A percentile compares a stretch with the other conserved stretches of the same genome.
phyloP scores from a whole-genome alignment of 1,284 basidiomycete species.

The Irpex sp. region DNA sequence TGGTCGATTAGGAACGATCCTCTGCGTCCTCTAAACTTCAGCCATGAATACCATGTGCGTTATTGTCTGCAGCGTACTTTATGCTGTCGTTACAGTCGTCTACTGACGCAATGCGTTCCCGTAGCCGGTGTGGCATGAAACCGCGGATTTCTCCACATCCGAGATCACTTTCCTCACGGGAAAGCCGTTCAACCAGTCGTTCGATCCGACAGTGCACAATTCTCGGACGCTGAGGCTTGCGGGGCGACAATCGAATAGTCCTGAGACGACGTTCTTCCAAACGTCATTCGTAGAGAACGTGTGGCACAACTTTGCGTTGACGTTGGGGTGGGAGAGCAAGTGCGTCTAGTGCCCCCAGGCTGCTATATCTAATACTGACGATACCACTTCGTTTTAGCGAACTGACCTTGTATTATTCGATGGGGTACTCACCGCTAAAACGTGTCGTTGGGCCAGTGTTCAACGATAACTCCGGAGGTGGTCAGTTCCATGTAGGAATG shows the following conservation, averaged over 20 bases:
- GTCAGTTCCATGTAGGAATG: neutral
- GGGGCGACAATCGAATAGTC: neutral
- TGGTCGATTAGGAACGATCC: neutral
- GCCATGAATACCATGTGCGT: neutral
- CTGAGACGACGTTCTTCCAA: conserved; percentile 1
- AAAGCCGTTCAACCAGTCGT: neutral
- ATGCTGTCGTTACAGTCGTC: neutral
- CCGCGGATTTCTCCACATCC: neutral
- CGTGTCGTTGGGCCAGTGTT: neutral
- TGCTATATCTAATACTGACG: neutral
- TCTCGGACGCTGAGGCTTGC: neutral
- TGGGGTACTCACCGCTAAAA: neutral
- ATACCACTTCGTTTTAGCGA: neutral
- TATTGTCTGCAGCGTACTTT: neutral
- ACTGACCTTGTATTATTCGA: neutral
- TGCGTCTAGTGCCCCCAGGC: neutral
- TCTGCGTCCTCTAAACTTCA: neutral
- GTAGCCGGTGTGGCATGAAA: neutral
- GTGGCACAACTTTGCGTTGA: conserved; percentile 1
- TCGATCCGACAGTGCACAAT: neutral
- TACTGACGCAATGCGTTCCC: neutral
- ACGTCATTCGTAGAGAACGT: neutral
- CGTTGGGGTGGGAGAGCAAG: neutral
- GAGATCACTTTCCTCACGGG: neutral
- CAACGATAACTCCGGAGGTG: neutral